Evolutionary conservation across 345 rosid species (phyloP), one percentile per base, ranked within the genome.

Genomic region (Lepidium sativum): DNA sequence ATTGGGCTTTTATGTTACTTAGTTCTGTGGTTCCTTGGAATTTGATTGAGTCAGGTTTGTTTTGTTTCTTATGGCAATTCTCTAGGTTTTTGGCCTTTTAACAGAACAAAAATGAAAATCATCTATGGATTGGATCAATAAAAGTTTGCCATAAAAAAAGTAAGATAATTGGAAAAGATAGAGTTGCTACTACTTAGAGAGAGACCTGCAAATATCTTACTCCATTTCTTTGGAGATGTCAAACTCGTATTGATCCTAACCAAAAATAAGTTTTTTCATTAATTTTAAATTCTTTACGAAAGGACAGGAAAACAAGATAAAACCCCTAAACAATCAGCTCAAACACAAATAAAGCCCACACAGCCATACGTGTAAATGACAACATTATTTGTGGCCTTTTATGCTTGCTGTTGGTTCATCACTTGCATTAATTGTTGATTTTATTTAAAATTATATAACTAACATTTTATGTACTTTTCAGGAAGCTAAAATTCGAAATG

Each of bases 401-500:
- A 39, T 56, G 25, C 54, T 52, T 69, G 48, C 37, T 31, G 14
- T 64, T 41, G 38, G 62, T 56, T 52, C 39, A 68, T 54, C 37
- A 35, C 33, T 39, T 33, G 35, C 47, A 13, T 49, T 58, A 37
- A 65, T 17, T 42, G 51, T 14, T 71, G 42, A 34, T 39, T 38
- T 25, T 39, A 43, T 68, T 49, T 39, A 48, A 65, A 31, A 67
- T 72, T 31, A 37, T 61, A 15, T 69, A n/a, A n/a, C n/a, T n/a
- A 55, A 59, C 63, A 35, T 13, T 60, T 63, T 52, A 41, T 23
- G 40, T 52, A 12, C 74, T 55, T 63, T 66, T 9, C 69, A 94
- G 99, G 99, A 88, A 84, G 82, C 95, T 34, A 88, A 81, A 84
- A 82, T 82, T 72, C 83, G 82, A 60, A 91, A 78, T 53, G 99